These are phyloP conservation scores for Alternaria sp. DNA, from an alignment of 2,329 filamentous ascomycete species.

Conservation along the genomic window DNA sequence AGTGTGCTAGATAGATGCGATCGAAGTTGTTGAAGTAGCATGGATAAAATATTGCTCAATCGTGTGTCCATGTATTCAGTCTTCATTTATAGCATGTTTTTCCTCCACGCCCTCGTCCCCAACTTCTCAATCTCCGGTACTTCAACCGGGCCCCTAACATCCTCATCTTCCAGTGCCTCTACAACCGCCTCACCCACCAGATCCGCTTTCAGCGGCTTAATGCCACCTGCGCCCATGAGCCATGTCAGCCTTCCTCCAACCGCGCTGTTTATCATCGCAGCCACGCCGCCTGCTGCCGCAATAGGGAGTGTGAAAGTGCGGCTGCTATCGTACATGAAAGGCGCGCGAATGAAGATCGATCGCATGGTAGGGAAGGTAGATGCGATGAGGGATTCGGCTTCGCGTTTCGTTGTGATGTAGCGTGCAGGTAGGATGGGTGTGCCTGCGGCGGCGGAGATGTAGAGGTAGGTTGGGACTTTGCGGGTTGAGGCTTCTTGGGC, in stretches of 20 bases:
- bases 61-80: neutral
- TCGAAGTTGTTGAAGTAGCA: neutral
- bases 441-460: slow-evolving; percentile 86
- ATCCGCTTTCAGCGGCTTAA: slow-evolving; percentile 88
- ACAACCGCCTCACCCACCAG: slow-evolving; percentile 87
- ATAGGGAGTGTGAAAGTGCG: slow-evolving; percentile 83
- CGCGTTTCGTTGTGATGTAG: slow-evolving; percentile 90
- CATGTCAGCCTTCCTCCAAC: slow-evolving; percentile 77
- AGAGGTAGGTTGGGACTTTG: slow-evolving; percentile 75
- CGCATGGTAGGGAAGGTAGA: slow-evolving; percentile 76
- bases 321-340: slow-evolving; percentile 87
- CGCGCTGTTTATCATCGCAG: slow-evolving; percentile 76
- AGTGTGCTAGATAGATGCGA: neutral
- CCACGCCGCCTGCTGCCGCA: slow-evolving; percentile 76
- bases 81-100: slow-evolving; percentile 74
- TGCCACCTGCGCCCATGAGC: slow-evolving; percentile 80
- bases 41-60: too few species aligned
- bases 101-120: slow-evolving; percentile 84
- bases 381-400: slow-evolving; percentile 80
- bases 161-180: slow-evolving; percentile 79
- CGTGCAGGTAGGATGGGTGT: slow-evolving; percentile 82
- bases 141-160: slow-evolving; percentile 76
- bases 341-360: slow-evolving; percentile 80
- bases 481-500: slow-evolving; percentile 75
- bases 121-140: slow-evolving; percentile 80